These are phyloP conservation scores for Ailanthus altissimus DNA, from an alignment of 345 rosid genomes.

Conservation along the genomic window DNA sequence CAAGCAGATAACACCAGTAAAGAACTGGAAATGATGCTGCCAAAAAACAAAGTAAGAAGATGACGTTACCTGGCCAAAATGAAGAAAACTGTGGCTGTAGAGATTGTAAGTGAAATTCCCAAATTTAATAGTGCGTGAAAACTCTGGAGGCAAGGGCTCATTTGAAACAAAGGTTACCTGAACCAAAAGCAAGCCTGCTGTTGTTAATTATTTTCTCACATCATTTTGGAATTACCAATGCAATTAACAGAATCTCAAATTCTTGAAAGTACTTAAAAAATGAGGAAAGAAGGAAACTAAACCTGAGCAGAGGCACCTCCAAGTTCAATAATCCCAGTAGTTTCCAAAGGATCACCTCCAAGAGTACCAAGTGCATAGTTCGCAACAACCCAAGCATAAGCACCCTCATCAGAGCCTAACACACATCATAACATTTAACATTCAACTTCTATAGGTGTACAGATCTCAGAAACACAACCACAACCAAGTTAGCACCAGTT, in stretches of 20 bases:
- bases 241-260: background rate
- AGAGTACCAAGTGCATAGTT: slow-evolving; percentile 78
- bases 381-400: slow-evolving; percentile 94
- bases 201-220: background rate
- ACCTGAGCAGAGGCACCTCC: slow-evolving; percentile 99
- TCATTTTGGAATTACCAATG: background rate
- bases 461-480: background rate
- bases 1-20: background rate
- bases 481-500: background rate
- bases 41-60: slow-evolving; percentile 7
- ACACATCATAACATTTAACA: slow-evolving; percentile 13
- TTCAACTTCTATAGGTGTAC: slow-evolving; percentile 15
- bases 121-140: slow-evolving; percentile 54
- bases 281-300: slow-evolving; percentile 14
- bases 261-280: background rate
- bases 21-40: background rate
- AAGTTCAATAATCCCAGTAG: slow-evolving; percentile 92
- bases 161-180: slow-evolving; percentile 85
- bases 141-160: slow-evolving; percentile 69
- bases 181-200: slow-evolving; percentile 18
- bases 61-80: slow-evolving; percentile 78
- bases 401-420: slow-evolving; percentile 94
- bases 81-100: slow-evolving; percentile 91
- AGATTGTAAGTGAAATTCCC: slow-evolving; percentile 67
- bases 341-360: slow-evolving; percentile 71